Evolutionary conservation across 495 filamentous ascomycete species (phyloP), one percentile per base, ranked within the genome.

Genomic region (Penicillium arizonense): DNA sequence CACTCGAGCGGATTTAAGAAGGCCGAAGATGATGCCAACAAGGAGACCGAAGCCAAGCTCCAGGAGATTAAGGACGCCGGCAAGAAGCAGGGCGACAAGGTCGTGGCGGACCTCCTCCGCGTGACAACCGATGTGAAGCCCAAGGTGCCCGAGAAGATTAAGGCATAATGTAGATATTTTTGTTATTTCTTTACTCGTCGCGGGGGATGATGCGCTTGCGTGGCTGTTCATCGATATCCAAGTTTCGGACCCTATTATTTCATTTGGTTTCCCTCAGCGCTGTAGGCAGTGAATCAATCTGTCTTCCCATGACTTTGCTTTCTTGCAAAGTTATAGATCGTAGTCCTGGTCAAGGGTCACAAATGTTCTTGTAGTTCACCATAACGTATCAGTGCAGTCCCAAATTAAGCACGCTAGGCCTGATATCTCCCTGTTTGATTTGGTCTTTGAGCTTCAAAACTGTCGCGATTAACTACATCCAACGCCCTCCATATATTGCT

Each of bases 1-100:
- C 90, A 96, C 72, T 86, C 86, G 49, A 87, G 87, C 65, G 89
- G 89, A 67, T 93, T 92, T 79, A 88, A 92, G 72, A 82, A 86
- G 56, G 88, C 89, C 56, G 89, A 96, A 69, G 86, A 90, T 53
- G 90, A 92, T 59, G 90, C 92, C 50, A 82, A 83, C 65, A 84
- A 85, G 72, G 89, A 96, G 59, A 87, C 90, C 42, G 87, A 94
- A 38, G 79, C 71, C 52, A 86, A 93, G 73, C 80, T 96, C 52
- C 80, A 84, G 64, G 87, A 89, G 68, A 97, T 97, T 70, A 81
- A 88, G 67, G 77, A 75, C 28, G 84, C 89, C 16, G 93, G 90
- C 30, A 79, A 86, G 64, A 87, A 89, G 77, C 83, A 82, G 57
- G 87, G 89, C 57, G 79, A 81, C 53, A 82, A 91, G 68, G 90